Percentiles rank a stretch among this genome's conserved stretches.
Conservation (phyloP, 2,329 filamentous ascomycete species). For the Xylariaceae sp. region DNA sequence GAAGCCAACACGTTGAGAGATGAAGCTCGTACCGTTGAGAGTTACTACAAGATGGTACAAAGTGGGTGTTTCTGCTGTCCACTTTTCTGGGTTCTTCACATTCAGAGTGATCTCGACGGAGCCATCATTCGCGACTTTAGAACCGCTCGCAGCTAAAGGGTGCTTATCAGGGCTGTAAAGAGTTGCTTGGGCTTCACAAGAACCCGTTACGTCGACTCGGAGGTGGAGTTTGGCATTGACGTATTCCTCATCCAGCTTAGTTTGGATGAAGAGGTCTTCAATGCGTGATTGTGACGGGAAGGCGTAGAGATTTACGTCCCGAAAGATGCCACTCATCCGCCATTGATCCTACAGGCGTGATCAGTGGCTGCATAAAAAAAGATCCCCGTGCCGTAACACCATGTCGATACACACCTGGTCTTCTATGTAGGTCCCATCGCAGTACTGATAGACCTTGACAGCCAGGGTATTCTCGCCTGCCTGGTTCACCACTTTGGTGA, state of each 20-base stretch:
- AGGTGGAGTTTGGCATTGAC: slow-evolving; percentile 44
- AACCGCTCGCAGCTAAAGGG: slow-evolving; percentile 51
- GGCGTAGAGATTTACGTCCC: slow-evolving; percentile 54
- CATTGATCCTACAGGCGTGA: slow-evolving; percentile 45
- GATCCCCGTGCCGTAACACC: too few relatives aligned
- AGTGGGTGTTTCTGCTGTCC: slow-evolving; percentile 57
- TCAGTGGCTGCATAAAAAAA: slow-evolving; percentile 1
- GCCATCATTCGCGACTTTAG: slow-evolving; percentile 29
- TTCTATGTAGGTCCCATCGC: slow-evolving; percentile 56
- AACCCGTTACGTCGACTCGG: slow-evolving; percentile 30
- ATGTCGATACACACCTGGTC: slow-evolving; percentile 35
- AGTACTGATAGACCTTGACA: slow-evolving; percentile 57
- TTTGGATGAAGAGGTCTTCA: slow-evolving; percentile 50
- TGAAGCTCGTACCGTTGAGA: slow-evolving; percentile 18
- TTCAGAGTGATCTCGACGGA: slow-evolving; percentile 22
- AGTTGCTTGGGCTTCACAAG: slow-evolving; percentile 10
- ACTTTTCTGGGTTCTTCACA: slow-evolving; percentile 47
- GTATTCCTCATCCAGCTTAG: slow-evolving; percentile 47
- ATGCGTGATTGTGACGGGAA: slow-evolving; percentile 50
- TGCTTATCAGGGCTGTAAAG: slow-evolving; percentile 39
- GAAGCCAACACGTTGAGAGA: slow-evolving; percentile 52
- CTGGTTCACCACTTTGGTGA: slow-evolving; percentile 41
- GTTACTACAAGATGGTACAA: slow-evolving; percentile 41
- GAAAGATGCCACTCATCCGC: slow-evolving; percentile 47
- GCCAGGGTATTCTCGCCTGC: slow-evolving; percentile 43